Conservation (phyloP, 192 early-diverging fungal species). For the Backusella australiensis region DNA sequence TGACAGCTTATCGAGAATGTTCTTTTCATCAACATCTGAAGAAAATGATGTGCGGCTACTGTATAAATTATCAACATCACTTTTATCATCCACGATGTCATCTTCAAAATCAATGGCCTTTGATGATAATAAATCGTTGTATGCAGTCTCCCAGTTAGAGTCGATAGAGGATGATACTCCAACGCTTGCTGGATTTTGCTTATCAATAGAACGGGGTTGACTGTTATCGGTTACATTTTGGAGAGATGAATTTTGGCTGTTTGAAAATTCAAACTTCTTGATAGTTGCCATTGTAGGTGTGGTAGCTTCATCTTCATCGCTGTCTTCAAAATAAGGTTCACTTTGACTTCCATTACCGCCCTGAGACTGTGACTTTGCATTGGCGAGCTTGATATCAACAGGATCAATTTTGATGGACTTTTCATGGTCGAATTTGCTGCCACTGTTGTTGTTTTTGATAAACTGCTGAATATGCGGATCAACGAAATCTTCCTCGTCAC, state of each 20-base stretch:
- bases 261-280: slow-evolving; percentile 1
- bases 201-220: background rate
- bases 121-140: slow-evolving; percentile 1
- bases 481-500: background rate
- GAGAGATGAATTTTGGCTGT: background rate
- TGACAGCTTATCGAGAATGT: background rate
- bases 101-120: slow-evolving; percentile 3
- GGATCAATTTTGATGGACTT: background rate
- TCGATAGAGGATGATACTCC: background rate
- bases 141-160: slow-evolving; percentile 5
- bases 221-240: background rate
- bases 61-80: background rate
- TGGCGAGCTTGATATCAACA: background rate
- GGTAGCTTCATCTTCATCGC: slow-evolving; percentile 5
- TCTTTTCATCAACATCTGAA: slow-evolving; percentile 6
- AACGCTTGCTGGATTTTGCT: background rate
- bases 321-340: background rate
- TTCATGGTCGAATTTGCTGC: background rate
- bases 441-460: background rate
- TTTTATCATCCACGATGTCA: background rate
- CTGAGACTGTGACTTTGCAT: background rate
- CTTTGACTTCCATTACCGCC: background rate
- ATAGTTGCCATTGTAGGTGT: slow-evolving; percentile 9
- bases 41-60: background rate
- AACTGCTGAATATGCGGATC: background rate